Evolutionary conservation across 2,329 filamentous ascomycete genomes (phyloP).

Genomic region (Scedosporium aurantiacum): DNA sequence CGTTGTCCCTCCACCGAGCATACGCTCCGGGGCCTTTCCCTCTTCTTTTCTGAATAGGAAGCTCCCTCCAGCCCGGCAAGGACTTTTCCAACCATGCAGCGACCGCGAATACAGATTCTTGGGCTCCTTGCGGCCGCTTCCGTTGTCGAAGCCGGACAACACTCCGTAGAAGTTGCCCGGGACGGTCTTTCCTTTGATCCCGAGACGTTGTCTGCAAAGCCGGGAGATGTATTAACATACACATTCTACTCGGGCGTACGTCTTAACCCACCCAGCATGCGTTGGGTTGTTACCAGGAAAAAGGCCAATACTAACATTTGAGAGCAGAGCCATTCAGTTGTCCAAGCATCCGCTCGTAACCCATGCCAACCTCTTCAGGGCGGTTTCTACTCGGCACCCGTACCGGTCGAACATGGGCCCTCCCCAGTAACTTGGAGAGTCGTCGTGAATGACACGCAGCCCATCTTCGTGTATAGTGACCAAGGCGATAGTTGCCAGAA

Average conservation of each 20-base stretch:
- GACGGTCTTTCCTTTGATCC: slow-evolving; percentile 26
- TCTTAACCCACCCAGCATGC: not conserved
- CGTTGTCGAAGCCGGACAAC: slow-evolving; percentile 15
- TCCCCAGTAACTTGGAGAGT: slow-evolving; percentile 30
- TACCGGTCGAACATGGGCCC: slow-evolving; percentile 6
- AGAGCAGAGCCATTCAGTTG: slow-evolving; percentile 27
- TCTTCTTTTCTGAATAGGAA: not conserved
- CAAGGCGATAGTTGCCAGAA: slow-evolving; percentile 33
- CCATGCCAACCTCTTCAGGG: slow-evolving; percentile 25
- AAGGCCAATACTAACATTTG: not conserved
- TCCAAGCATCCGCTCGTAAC: slow-evolving; percentile 26
- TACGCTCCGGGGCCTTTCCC: not conserved
- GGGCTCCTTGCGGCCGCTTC: not conserved
- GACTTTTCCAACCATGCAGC: not conserved
- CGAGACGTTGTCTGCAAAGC: slow-evolving; percentile 19
- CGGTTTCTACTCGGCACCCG: slow-evolving; percentile 32
- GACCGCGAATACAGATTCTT: not conserved
- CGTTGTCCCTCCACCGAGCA: not conserved
- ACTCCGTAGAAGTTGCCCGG: slow-evolving; percentile 25
- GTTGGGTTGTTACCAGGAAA: not conserved
- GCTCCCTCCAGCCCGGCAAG: too few species aligned
- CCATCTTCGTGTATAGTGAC: slow-evolving; percentile 38
- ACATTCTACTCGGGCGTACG: slow-evolving; percentile 26
- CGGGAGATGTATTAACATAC: slow-evolving; percentile 29
- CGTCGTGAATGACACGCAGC: slow-evolving; percentile 31